A percentile compares a stretch with the other conserved stretches of the same genome.
Conservation (phyloP, 768 basidiomycete genomes). For the Lactarius sanguifluus region DNA sequence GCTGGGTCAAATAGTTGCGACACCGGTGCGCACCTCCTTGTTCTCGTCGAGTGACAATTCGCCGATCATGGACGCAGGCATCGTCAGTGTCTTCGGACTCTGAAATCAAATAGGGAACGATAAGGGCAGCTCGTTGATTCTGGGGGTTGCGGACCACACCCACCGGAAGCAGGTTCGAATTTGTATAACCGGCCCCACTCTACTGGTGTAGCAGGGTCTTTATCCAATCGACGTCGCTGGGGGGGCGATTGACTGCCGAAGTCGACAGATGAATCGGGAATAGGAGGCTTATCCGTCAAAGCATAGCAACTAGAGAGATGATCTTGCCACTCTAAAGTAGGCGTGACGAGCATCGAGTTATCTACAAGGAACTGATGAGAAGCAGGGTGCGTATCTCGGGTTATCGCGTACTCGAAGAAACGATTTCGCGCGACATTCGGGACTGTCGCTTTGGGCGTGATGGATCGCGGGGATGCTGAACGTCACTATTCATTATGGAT, state of each 20-base stretch:
- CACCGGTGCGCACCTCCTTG: constrained; percentile 52
- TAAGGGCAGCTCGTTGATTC: background rate
- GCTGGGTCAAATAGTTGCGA: constrained; percentile 23
- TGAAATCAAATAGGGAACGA: constrained; percentile 9
- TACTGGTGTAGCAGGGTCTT: constrained; percentile 34
- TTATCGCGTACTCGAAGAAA: constrained; percentile 59
- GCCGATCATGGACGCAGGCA: constrained; percentile 58
- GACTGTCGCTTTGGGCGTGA: constrained; percentile 71
- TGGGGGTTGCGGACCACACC: background rate
- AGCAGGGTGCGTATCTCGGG: background rate
- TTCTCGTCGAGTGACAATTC: constrained; percentile 75
- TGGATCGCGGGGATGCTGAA: constrained; percentile 48
- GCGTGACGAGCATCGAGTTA: constrained; percentile 57
- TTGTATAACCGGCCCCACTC: constrained; percentile 64
- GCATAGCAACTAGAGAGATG: constrained; percentile 58
- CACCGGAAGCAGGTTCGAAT: constrained; percentile 41
- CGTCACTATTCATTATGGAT: constrained; percentile 62
- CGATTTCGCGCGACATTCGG: constrained; percentile 74
- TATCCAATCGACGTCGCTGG: constrained; percentile 52
- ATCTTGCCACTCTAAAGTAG: constrained; percentile 79
- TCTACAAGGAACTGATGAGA: constrained; percentile 39
- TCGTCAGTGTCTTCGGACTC: constrained; percentile 35
- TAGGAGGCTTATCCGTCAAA: constrained; percentile 24
- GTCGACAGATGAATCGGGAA: constrained; percentile 12
- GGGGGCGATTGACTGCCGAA: constrained; percentile 36